Evolutionary conservation across 805 yeast genomes (phyloP), one percentile per base, ranked within the genome.

Genomic region (Tetrapisispora iriomotensis): DNA sequence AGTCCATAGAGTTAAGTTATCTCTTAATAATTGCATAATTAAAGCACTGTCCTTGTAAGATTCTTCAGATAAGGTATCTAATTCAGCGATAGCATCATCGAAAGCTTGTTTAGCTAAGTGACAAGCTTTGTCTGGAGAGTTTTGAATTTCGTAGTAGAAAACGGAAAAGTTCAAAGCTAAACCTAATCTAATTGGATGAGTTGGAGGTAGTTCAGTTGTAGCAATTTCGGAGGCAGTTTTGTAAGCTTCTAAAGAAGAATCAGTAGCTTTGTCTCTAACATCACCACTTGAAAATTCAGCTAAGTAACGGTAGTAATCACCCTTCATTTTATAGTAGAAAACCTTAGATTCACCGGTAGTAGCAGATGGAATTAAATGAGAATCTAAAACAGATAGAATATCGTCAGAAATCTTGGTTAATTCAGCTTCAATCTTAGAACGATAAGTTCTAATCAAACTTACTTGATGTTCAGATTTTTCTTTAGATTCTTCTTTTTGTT

Each of bases 41-140:
- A 92, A 79, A 54, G 97, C 92, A 48, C 96, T 87, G 68, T 90
- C 98, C 70, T 90, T 92, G 79, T 92, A 90, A 52, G 95, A 83
- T 72, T 90, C 98, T 71, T 90, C 98, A 34, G 95, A 84, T 62
- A 90, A 75, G 51, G 96, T 85, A 70, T 90, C 98, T 65, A 90
- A 78, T 71, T 92, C 97, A 49, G 98, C 96, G 64, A 90, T 94
- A 49, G 98, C 98, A 62, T 90, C 97, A 67, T 90, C 98, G 56
- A 92, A 90, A 29, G 98, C 97, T 71, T 90, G 96, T 70, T 90
- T 92, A 59, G 98, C 98, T 66, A 90, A 78, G 66, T 88, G 95
- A 68, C 98, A 90, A 54, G 98, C 98, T 68, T 94, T 85, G 66
- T 90, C 96, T 57, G 98, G 97, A 44, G 96, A 84, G 70, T 90